Conservation (phyloP, 108 stramenopile species). For the Mayamaea pseudoterrestris region DNA sequence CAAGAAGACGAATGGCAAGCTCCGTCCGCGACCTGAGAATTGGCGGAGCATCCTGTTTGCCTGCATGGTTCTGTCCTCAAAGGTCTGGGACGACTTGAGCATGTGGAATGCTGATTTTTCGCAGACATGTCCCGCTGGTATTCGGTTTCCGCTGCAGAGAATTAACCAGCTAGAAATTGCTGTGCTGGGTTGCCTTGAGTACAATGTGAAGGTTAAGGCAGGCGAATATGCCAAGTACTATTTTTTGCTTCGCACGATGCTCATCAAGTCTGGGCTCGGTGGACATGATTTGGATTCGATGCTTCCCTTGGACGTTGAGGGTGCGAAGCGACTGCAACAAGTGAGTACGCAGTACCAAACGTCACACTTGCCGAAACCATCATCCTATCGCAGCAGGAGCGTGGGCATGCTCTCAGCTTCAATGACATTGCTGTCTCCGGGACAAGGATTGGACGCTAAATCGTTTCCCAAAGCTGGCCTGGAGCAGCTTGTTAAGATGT, state of each 20-base stretch:
- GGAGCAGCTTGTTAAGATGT: no score
- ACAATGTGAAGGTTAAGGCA: slow-evolving; percentile 82
- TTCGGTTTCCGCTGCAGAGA: slow-evolving; percentile 71
- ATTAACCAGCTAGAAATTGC: slow-evolving; percentile 90
- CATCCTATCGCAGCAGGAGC: no score
- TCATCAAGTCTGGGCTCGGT: slow-evolving; percentile 54
- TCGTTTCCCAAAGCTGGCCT: no score
- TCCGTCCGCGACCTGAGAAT: slow-evolving; percentile 57
- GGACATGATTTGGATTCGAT: slow-evolving; percentile 16
- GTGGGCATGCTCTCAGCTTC: no score
- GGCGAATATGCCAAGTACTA: slow-evolving; percentile 96
- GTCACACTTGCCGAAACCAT: not conserved
- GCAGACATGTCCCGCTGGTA: slow-evolving; percentile 35
- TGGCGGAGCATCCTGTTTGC: slow-evolving; percentile 81
- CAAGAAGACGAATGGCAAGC: slow-evolving; percentile 67
- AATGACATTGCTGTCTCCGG: no score
- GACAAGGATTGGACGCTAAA: no score
- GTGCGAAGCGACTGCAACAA: slow-evolving; percentile 33
- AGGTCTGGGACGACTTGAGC: slow-evolving; percentile 91
- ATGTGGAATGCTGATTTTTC: slow-evolving; percentile 93
- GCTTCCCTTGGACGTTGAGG: slow-evolving; percentile 58
- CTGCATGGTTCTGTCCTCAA: slow-evolving; percentile 75
- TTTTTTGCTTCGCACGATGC: slow-evolving; percentile 83
- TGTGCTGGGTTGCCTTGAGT: slow-evolving; percentile 52
- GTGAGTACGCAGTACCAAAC: no score